These are phyloP conservation scores for Phytopythium boreale DNA, from an alignment of 352 stramenopile genomes.

Conservation along the genomic window DNA sequence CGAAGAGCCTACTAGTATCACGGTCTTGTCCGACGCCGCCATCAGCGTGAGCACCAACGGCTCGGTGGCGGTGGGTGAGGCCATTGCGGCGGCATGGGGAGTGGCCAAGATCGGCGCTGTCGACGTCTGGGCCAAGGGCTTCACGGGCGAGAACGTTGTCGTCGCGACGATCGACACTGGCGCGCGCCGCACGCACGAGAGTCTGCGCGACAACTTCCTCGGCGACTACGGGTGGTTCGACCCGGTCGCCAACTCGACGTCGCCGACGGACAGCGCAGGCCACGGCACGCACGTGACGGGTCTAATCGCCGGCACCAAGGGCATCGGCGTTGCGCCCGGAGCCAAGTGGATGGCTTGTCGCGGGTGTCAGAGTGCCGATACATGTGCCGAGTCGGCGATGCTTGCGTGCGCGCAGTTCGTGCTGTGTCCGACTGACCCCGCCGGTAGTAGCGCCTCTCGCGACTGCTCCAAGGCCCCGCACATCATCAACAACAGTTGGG, in stretches of 20 bases:
- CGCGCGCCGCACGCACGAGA: conserved; percentile 31
- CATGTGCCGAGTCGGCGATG: conserved; percentile 28
- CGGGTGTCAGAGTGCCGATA: conserved; percentile 16
- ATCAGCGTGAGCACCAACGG: conserved; percentile 5
- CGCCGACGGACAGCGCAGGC: conserved; percentile 21
- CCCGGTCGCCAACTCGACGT: conserved; percentile 19
- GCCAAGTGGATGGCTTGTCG: conserved; percentile 26
- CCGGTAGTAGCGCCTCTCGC: conserved; percentile 17
- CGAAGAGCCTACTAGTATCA: conserved; percentile 12
- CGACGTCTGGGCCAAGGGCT: conserved; percentile 25
- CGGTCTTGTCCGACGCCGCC: conserved; percentile 8
- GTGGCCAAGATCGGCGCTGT: conserved; percentile 31
- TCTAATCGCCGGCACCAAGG: conserved; percentile 15
- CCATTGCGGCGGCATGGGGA: conserved; percentile 21
- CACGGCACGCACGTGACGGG: conserved; percentile 29
- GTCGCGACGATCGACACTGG: conserved; percentile 42
- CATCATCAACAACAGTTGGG: conserved; percentile 60
- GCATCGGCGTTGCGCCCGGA: conserved; percentile 24
- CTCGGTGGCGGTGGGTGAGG: neutral
- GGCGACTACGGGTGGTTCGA: conserved; percentile 33
- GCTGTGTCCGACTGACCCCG: conserved; percentile 40
- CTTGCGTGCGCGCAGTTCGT: conserved; percentile 55
- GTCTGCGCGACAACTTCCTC: conserved; percentile 18
- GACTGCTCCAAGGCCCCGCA: conserved; percentile 43
- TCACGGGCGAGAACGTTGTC: conserved; percentile 24